These are phyloP conservation scores for Peronospora tabacina DNA, from an alignment of 352 stramenopile species.

Conservation along the genomic window DNA sequence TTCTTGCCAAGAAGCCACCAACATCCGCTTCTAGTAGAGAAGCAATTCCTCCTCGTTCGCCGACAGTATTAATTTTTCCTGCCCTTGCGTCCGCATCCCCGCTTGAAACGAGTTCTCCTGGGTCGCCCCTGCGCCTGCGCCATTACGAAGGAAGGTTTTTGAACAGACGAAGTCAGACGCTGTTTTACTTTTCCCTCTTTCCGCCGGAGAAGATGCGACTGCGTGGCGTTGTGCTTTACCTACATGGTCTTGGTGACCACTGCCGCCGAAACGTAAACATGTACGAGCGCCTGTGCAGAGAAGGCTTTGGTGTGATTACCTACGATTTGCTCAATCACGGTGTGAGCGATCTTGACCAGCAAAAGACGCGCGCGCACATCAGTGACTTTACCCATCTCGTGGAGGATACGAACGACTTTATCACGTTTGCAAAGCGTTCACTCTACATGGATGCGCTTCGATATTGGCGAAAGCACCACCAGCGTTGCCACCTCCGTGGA, in stretches of 20 bases:
- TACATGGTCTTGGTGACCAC: constrained; percentile 45
- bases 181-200: constrained; percentile 43
- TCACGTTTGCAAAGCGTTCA: constrained; percentile 30
- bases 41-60: constrained; percentile 11
- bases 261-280: constrained; percentile 34
- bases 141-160: constrained; percentile 33
- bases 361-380: constrained; percentile 34
- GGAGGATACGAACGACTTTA: constrained; percentile 42
- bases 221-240: constrained; percentile 36
- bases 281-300: constrained; percentile 37
- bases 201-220: constrained; percentile 21
- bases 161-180: constrained; percentile 33
- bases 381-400: constrained; percentile 37
- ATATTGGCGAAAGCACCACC: constrained; percentile 21
- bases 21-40: constrained; percentile 5
- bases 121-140: constrained; percentile 25
- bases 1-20: constrained; percentile 8
- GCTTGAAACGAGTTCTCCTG: constrained; percentile 5
- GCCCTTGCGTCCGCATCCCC: constrained; percentile 12
- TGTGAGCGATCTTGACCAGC: constrained; percentile 31
- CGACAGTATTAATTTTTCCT: constrained; percentile 16
- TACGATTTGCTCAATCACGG: constrained; percentile 49
- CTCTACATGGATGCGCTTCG: constrained; percentile 26
- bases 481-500: constrained; percentile 1
- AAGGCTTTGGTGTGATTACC: constrained; percentile 40